phyloP scores from a whole-genome alignment of 305 asterid genomes.

The Fraxinus ornus region DNA sequence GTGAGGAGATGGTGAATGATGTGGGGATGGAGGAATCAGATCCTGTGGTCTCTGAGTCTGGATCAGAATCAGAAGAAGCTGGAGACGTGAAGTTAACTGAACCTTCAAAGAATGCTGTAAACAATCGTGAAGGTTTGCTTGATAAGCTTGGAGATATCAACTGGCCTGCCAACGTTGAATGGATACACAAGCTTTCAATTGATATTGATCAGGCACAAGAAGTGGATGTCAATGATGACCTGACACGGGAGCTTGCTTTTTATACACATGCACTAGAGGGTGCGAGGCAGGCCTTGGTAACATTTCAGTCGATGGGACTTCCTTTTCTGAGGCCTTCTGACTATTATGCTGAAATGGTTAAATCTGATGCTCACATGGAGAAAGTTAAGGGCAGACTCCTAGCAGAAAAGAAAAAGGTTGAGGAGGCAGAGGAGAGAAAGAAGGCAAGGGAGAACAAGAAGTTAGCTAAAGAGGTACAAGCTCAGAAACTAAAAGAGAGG shows the following conservation, averaged over 20 bases:
- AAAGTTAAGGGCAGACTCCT: constrained; percentile 77
- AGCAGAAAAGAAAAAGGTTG: constrained; percentile 68
- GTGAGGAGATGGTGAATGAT: background rate
- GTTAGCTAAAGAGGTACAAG: constrained; percentile 76
- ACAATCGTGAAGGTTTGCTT: constrained; percentile 59
- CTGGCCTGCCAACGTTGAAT: constrained; percentile 65
- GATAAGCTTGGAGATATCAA: constrained; percentile 71
- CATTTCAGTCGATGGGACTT: constrained; percentile 53
- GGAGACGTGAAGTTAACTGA: constrained; percentile 50
- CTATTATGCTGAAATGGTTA: constrained; percentile 90
- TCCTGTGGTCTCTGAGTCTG: constrained; percentile 56
- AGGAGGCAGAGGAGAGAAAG: constrained; percentile 85
- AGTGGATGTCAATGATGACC: constrained; percentile 76
- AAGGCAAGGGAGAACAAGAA: constrained; percentile 83
- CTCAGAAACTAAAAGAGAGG: constrained; percentile 71
- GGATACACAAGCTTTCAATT: constrained; percentile 67
- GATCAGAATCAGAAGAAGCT: constrained; percentile 55
- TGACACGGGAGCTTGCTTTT: constrained; percentile 71
- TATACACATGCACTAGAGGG: constrained; percentile 83
- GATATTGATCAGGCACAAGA: constrained; percentile 53
- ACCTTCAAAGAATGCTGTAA: constrained; percentile 69
- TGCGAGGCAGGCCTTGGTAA: constrained; percentile 48
- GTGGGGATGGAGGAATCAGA: constrained; percentile 34
- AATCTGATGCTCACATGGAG: constrained; percentile 83
- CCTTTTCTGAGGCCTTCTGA: constrained; percentile 75